Conservation (phyloP, 257 asterid genomes). For the Osmanthus fragrans region DNA sequence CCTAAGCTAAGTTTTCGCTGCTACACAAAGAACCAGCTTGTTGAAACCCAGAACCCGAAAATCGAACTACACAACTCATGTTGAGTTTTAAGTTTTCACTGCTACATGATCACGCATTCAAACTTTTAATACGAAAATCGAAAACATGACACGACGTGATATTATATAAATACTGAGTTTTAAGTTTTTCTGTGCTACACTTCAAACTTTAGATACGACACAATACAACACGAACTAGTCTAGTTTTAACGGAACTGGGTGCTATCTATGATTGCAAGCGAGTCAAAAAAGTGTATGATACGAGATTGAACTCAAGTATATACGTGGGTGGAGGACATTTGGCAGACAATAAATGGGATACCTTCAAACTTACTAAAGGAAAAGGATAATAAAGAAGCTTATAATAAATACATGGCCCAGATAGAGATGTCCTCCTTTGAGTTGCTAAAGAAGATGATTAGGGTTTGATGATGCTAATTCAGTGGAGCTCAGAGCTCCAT, state of each 20-base stretch:
- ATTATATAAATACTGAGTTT: too few relatives aligned
- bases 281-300: neutral
- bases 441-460: conserved; percentile 10
- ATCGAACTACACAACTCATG: too few relatives aligned
- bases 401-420: neutral
- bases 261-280: neutral
- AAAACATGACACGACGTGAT: too few relatives aligned
- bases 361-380: conserved; percentile 29
- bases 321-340: conserved; percentile 25
- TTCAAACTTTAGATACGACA: neutral
- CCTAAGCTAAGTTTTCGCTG: neutral
- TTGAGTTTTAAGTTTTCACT: too few relatives aligned
- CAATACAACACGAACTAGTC: neutral
- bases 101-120: too few relatives aligned
- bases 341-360: conserved; percentile 30
- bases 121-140: too few relatives aligned
- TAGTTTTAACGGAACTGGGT: neutral
- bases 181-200: too few relatives aligned
- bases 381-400: neutral
- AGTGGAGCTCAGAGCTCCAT: conserved; percentile 1
- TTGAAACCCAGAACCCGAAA: neutral
- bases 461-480: conserved; percentile 11
- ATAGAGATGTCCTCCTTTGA: conserved; percentile 1
- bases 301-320: conserved; percentile 13
- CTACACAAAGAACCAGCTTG: neutral